phyloP scores from a whole-genome alignment of 169 alveolate species.

The Plasmodium adleri region DNA sequence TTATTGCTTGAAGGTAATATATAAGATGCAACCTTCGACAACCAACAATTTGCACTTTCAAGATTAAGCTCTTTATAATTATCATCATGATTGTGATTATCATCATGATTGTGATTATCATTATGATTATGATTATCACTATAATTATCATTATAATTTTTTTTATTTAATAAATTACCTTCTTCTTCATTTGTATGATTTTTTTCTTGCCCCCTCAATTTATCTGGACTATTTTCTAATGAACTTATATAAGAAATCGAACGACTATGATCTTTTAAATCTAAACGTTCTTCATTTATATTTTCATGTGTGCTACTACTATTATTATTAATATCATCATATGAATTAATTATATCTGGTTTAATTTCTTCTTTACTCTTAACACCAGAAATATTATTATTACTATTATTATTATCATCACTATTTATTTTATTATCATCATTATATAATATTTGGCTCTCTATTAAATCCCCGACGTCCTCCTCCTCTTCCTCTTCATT shows the following conservation, averaged over 20 bases:
- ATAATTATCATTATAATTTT: neutral
- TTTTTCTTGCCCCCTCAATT: too few species aligned
- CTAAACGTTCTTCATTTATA: too few species aligned
- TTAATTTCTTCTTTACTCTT: too few species aligned
- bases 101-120: neutral
- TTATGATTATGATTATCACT: neutral
- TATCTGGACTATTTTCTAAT: too few species aligned
- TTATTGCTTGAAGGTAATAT: neutral
- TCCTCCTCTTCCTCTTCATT: slow-evolving; percentile 5
- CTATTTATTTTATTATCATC: neutral
- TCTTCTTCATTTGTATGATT: too few species aligned
- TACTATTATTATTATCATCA: neutral
- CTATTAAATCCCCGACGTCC: neutral
- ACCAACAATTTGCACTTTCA: neutral
- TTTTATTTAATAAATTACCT: too few species aligned
- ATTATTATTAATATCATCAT: too few species aligned
- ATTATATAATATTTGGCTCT: neutral
- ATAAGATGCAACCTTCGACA: neutral
- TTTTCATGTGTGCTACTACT: too few species aligned
- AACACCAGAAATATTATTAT: too few species aligned
- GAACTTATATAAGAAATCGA: too few species aligned
- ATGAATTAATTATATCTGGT: too few species aligned
- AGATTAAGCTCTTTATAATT: neutral
- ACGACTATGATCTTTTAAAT: too few species aligned
- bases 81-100: neutral